Conservation (phyloP, 2,329 filamentous ascomycete species). For the Beauveria asiatica region DNA sequence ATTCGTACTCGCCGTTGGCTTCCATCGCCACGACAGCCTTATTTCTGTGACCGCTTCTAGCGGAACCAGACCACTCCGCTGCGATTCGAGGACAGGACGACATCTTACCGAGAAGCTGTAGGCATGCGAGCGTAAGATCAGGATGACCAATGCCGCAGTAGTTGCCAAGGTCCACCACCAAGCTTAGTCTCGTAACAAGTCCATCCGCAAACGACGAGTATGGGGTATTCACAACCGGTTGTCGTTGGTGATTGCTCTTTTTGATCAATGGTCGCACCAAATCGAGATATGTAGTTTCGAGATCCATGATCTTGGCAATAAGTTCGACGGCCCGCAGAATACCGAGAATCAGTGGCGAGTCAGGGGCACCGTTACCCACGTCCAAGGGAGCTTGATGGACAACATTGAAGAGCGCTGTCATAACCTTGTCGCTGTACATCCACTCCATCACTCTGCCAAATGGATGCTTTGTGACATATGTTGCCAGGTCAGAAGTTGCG, state of each 20-base stretch:
- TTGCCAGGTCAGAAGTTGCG: conserved; percentile 61
- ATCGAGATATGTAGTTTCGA: conserved; percentile 87
- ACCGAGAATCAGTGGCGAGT: conserved; percentile 74
- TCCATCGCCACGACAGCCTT: conserved; percentile 85
- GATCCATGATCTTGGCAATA: conserved; percentile 71
- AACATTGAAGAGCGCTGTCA: conserved; percentile 67
- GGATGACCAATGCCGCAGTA: conserved; percentile 82
- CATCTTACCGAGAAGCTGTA: conserved; percentile 78
- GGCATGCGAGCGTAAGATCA: conserved; percentile 67
- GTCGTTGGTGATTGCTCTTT: conserved; percentile 49
- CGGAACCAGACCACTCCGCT: conserved; percentile 54
- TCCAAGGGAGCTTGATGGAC: conserved; percentile 68
- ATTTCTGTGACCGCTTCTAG: conserved; percentile 60
- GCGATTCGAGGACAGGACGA: conserved; percentile 76
- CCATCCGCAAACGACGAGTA: conserved; percentile 91
- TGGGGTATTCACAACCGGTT: conserved; percentile 56
- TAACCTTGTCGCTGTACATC: conserved; percentile 89
- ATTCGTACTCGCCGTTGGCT: conserved; percentile 67
- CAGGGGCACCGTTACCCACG: conserved; percentile 61
- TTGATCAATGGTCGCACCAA: conserved; percentile 75
- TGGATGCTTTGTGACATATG: conserved; percentile 81
- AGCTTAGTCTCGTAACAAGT: conserved; percentile 66
- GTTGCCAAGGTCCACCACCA: conserved; percentile 75
- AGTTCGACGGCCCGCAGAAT: conserved; percentile 76
- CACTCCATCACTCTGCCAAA: conserved; percentile 96